Percentiles rank a stretch among this genome's conserved stretches.
phyloP scores from a whole-genome alignment of 169 alveolate genomes.

The Plasmodium falciparum region DNA sequence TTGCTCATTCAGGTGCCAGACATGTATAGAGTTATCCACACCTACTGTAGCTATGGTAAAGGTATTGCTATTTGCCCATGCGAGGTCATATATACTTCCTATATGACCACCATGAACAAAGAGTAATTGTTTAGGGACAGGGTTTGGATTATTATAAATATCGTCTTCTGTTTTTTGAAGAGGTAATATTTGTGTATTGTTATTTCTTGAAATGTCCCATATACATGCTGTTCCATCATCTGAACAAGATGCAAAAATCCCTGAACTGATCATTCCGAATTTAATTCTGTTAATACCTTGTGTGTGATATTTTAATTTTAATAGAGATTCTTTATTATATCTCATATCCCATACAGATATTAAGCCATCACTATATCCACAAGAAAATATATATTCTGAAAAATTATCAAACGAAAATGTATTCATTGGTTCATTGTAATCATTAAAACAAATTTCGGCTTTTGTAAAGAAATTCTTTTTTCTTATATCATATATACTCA shows the following conservation, averaged over 20 bases:
- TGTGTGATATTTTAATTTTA: conserved; percentile 79
- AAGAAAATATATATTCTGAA: conserved; percentile 72
- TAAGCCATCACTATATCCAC: conserved; percentile 80
- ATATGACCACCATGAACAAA: conserved; percentile 85
- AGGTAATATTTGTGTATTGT: conserved; percentile 6
- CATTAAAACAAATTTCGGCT: conserved; percentile 43
- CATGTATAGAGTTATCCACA: conserved; percentile 64
- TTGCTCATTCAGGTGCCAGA: conserved; percentile 74
- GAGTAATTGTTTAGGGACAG: conserved; percentile 78
- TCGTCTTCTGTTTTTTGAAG: conserved; percentile 50
- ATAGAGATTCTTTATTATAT: conserved; percentile 56
- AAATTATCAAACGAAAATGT: conserved; percentile 78
- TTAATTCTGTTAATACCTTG: conserved; percentile 82
- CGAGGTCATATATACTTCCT: conserved; percentile 82
- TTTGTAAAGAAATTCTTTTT: conserved; percentile 45
- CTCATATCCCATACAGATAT: conserved; percentile 84
- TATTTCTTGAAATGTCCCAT: conserved; percentile 79
- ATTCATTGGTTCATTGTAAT: conserved; percentile 73
- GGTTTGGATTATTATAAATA: conserved; percentile 48
- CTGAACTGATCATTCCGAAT: conserved; percentile 81
- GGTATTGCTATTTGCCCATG: conserved; percentile 80
- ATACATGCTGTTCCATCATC: conserved; percentile 83
- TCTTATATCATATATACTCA: conserved; percentile 60
- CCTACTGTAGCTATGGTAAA: conserved; percentile 58
- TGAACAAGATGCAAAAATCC: conserved; percentile 85